Evolutionary conservation across 441 rosid species (phyloP), one percentile per base, ranked within the genome.

Genomic region (Manihot esculenta): DNA sequence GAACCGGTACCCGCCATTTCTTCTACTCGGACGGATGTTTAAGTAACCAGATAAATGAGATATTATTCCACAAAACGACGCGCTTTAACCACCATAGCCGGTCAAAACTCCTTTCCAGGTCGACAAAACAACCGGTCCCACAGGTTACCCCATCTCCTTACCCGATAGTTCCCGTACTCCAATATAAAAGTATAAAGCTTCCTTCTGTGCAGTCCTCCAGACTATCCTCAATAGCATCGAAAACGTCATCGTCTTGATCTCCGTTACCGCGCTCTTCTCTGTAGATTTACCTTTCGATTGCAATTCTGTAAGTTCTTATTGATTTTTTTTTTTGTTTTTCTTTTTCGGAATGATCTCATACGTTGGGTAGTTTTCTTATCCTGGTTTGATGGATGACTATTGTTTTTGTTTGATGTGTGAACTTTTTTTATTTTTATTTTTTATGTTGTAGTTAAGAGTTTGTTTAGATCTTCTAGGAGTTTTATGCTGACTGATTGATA

Each of bases 31-130:
- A 48, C 13, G 48, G 33, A 4, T 33, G n/a, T 33, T 33, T 33
- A 7, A n/a, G 58, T 3, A 5, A 30, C 18, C 35, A 53, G 26
- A 42, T 24, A 24, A 35, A 10, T 7, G 20, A 26, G 15, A 47
- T 11, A 27, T 10, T 26, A 44, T 66, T 67, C 10, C 71, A 41
- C 51, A 14, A 38, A 20, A 42, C 63, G 61, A 56, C 70, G 64
- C 26, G 9, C 12, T 50, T 73, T 8, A 87, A 86, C 84, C 69
- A 27, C 48, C 38, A 67, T 58, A 78, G 63, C 84, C 86, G 77
- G 90, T 88, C 51, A 61, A 60, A 41, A n/a, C 69, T 69, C 54
- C 30, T 35, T 21, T n/a, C 68, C 15, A 64, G 24, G 44, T n/a
- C 24, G 18, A 24, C 66, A 7, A 57, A 62, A 45, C 49, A 49